phyloP scores from a whole-genome alignment of 2,329 filamentous ascomycete genomes.

The Rhytidhysteron rufulum region DNA sequence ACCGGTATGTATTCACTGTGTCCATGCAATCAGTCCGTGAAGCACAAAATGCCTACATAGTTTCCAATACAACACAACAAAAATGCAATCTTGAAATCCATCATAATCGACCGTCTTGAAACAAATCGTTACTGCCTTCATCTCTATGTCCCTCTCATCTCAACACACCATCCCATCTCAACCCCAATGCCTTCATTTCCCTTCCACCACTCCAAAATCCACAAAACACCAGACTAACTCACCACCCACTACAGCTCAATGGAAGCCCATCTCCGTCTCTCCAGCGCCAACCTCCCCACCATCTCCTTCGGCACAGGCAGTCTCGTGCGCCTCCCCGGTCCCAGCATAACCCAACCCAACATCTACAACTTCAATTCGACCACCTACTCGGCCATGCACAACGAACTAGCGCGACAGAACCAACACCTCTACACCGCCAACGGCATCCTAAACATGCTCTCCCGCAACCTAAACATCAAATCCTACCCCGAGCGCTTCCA shows the following conservation, averaged over 20 bases:
- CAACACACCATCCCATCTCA: background rate
- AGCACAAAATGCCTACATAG: too few relatives aligned
- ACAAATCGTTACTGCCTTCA: background rate
- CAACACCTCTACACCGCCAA: conserved; percentile 84
- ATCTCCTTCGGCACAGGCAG: conserved; percentile 97
- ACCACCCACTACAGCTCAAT: conserved; percentile 63
- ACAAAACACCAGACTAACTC: conserved; percentile 14
- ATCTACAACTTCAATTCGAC: conserved; percentile 98
- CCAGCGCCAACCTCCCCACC: conserved; percentile 80
- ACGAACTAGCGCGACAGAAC: conserved; percentile 84
- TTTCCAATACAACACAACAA: too few relatives aligned
- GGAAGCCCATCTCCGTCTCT: conserved; percentile 95
- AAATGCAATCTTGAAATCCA: too few relatives aligned
- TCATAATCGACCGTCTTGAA: too few relatives aligned
- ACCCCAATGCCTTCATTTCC: conserved; percentile 1
- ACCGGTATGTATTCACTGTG: conserved; percentile 61
- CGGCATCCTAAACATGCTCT: conserved; percentile 92
- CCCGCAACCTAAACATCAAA: conserved; percentile 86
- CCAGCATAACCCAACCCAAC: conserved; percentile 87
- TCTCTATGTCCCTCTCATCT: background rate
- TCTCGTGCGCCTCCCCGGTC: conserved; percentile 86
- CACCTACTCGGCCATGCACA: conserved; percentile 91
- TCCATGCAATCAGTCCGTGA: too few relatives aligned
- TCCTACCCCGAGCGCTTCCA: conserved; percentile 97
- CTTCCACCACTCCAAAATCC: background rate